phyloP scores from a whole-genome alignment of 2,329 filamentous ascomycete genomes.

The Aspergillus bombycis region DNA sequence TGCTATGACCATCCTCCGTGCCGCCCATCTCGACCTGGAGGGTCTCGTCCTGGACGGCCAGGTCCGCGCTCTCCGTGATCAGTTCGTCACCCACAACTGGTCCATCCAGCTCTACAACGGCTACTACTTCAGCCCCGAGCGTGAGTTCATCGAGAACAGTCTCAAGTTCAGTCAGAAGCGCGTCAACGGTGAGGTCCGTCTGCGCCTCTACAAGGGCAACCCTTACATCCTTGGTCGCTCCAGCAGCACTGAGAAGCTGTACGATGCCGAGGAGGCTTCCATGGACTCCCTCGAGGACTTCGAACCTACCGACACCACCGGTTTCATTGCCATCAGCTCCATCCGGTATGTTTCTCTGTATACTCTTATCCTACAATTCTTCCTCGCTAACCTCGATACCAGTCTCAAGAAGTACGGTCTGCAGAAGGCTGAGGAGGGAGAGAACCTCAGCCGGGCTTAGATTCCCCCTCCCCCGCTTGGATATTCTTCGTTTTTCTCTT shows the following conservation, averaged over 20 bases:
- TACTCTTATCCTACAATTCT: not conserved
- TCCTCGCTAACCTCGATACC: slow-evolving; percentile 18
- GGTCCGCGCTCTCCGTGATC: slow-evolving; percentile 70
- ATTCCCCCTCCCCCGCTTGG: not conserved
- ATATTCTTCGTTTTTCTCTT: not conserved
- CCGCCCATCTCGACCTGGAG: slow-evolving; percentile 59
- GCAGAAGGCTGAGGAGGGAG: slow-evolving; percentile 22
- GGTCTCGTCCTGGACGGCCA: slow-evolving; percentile 69
- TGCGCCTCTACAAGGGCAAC: slow-evolving; percentile 68
- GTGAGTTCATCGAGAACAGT: slow-evolving; percentile 70
- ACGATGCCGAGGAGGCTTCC: slow-evolving; percentile 65
- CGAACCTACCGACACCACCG: slow-evolving; percentile 66
- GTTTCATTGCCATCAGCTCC: slow-evolving; percentile 56
- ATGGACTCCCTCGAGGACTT: slow-evolving; percentile 76
- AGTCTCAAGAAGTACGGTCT: slow-evolving; percentile 50
- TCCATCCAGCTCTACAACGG: slow-evolving; percentile 62
- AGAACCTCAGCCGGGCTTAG: slow-evolving; percentile 20
- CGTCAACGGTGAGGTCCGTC: slow-evolving; percentile 65
- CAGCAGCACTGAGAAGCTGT: slow-evolving; percentile 71
- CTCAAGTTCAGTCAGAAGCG: slow-evolving; percentile 61
- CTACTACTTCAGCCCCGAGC: slow-evolving; percentile 71
- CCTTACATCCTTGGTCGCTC: slow-evolving; percentile 55
- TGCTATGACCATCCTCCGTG: slow-evolving; percentile 37
- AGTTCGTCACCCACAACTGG: slow-evolving; percentile 69
- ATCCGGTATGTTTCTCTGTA: slow-evolving; percentile 28